Conservation (phyloP, 2,329 filamentous ascomycete species). For the Leptographium galeiforme region DNA sequence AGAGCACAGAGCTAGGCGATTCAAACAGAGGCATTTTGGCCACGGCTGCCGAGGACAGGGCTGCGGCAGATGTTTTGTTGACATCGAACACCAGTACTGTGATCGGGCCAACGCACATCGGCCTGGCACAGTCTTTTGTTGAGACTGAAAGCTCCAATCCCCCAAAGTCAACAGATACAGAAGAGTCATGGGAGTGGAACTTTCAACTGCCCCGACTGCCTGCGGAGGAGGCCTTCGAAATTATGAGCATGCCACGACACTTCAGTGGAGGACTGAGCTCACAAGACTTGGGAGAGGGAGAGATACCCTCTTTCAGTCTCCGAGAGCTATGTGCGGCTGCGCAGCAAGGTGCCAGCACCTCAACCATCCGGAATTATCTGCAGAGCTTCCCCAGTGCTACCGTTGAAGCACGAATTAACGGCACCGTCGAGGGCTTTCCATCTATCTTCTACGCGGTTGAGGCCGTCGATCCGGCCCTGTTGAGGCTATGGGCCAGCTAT, state of each 20-base stretch:
- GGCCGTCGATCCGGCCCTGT: slow-evolving; percentile 1
- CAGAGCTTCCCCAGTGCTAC: neutral
- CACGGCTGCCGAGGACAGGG: neutral
- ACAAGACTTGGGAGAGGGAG: neutral
- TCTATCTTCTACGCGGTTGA: slow-evolving; percentile 8
- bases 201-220: slow-evolving; percentile 3
- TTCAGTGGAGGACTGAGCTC: neutral
- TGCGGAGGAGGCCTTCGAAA: neutral
- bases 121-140: neutral
- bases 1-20: too few species aligned
- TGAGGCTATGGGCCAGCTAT: slow-evolving; percentile 5
- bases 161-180: neutral
- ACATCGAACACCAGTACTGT: neutral
- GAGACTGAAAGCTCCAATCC: neutral
- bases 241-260: neutral
- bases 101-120: neutral
- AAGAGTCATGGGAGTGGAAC: neutral
- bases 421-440: slow-evolving; percentile 4
- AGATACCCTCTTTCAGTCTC: neutral
- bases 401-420: neutral
- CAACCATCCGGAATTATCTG: neutral
- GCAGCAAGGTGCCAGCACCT: neutral
- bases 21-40: too few species aligned
- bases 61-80: neutral
- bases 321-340: slow-evolving; percentile 1